phyloP scores from a whole-genome alignment of 768 basidiomycete genomes.

The Leccinum boreale region DNA sequence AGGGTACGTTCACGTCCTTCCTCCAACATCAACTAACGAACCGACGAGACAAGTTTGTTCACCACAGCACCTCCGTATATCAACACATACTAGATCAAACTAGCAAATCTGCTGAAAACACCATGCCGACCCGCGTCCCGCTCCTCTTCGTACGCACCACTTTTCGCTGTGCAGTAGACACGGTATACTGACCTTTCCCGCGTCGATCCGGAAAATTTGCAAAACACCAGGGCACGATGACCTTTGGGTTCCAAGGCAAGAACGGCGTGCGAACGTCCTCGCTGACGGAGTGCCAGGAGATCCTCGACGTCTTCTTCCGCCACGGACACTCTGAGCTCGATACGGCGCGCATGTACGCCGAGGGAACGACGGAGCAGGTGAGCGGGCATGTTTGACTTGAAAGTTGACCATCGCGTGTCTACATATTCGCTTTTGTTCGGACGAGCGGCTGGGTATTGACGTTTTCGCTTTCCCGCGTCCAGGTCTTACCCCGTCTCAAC shows the following conservation, averaged over 20 bases:
- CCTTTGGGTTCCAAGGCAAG: conserved; percentile 40
- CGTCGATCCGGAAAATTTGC: not conserved
- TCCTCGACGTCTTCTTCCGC: conserved; percentile 42
- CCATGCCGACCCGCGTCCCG: conserved; percentile 28
- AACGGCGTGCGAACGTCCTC: conserved; percentile 39
- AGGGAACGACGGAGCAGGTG: conserved; percentile 55
- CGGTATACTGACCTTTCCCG: not conserved
- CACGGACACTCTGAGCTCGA: conserved; percentile 48
- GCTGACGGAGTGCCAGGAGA: conserved; percentile 37
- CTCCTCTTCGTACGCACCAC: conserved; percentile 24
- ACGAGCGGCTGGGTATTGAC: not conserved
- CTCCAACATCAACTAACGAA: not conserved
- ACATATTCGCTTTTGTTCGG: not conserved
- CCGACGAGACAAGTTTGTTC: not conserved
- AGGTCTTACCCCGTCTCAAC: conserved; percentile 42
- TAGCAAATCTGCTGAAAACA: not conserved
- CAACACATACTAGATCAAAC: not conserved
- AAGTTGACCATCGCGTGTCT: not conserved
- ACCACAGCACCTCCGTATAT: not conserved
- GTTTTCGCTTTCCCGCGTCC: not conserved
- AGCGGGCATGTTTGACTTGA: not conserved
- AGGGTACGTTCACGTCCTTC: not conserved
- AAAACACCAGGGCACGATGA: conserved; percentile 42
- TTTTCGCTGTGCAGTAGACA: not conserved
- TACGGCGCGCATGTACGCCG: conserved; percentile 47